Evolutionary conservation across 148 eudicot genomes (phyloP), one percentile per base, ranked within the genome.

Genomic region (Pharnaceum exiguum): DNA sequence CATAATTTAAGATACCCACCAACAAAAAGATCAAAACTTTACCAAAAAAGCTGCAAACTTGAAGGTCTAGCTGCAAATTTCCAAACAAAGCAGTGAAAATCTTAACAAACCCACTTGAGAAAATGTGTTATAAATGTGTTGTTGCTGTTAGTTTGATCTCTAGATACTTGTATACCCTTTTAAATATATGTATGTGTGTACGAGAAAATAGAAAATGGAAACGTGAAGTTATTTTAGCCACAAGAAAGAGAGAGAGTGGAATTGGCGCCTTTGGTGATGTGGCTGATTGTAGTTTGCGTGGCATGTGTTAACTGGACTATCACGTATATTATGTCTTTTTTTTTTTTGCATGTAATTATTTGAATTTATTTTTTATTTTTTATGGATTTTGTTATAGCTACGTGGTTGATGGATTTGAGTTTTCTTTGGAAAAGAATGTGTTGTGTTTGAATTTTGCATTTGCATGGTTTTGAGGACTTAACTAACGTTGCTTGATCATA

Each of bases 1-100:
- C 57, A 18, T 53, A 53, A 55, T n/a, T n/a, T n/a, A n/a, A 65
- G 50, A 3, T 46, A 65, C 69, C 71, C 66, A n/a, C 29, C 28
- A 17, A 26, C 25, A 25, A 53, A 28, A 36, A 13, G n/a, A 17
- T 11, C 17, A 27, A n/a, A n/a, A n/a, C n/a, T n/a, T n/a, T n/a
- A n/a, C n/a, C 27, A 17, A 55, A 47, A 62, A 62, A 30, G 48
- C 30, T 22, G 39, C 30, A 17, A 65, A 44, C 46, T 65, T 44
- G 38, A 19, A 45, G 27, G 32, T 11, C n/a, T 43, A 55, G 23
- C 16, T 18, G 23, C 10, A 35, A 0, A 26, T 37, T 23, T 7
- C 28, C 26, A n/a, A 8, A 18, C 50, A 52, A 55, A 46, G 48
- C 30, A 32, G 57, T 29, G 35, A 46, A 10, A 9, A n/a, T 37